Conservation (phyloP, 176 grass and related monocot species). For the Ampelocalamus luodianensis region DNA sequence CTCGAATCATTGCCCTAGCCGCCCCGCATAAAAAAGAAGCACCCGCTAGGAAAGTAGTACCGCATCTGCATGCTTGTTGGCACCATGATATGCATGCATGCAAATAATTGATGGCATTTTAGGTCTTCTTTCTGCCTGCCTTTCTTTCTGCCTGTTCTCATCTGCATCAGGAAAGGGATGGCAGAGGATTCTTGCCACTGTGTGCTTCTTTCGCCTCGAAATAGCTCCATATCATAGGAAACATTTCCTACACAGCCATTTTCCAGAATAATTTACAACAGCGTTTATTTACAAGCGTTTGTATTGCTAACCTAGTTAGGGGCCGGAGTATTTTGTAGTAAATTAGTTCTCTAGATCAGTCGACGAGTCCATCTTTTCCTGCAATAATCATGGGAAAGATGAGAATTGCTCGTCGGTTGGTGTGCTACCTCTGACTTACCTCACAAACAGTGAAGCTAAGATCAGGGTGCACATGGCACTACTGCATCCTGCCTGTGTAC, state of each 20-base stretch:
- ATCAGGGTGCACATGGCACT: not conserved
- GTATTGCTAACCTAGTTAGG: not conserved
- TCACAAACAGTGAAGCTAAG: not conserved
- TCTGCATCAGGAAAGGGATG: not conserved
- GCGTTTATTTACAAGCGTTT: not conserved
- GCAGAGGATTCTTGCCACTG: not conserved
- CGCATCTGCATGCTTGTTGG: not conserved
- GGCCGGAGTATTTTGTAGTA: not conserved
- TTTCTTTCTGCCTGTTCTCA: not conserved
- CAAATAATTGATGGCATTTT: not conserved
- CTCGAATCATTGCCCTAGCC: too few species aligned
- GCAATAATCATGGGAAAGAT: not conserved
- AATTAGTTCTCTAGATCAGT: not conserved
- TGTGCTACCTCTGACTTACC: not conserved
- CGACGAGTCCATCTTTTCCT: not conserved
- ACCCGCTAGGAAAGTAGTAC: not conserved
- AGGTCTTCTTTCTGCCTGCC: not conserved
- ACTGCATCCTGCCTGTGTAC: not conserved
- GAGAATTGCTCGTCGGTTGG: not conserved
- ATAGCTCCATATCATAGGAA: not conserved
- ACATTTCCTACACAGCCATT: not conserved
- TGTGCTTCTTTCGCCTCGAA: not conserved
- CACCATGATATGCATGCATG: not conserved
- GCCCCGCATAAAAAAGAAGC: not conserved
- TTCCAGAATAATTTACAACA: not conserved